Evolutionary conservation across 2,329 filamentous ascomycete species (phyloP).

Genomic region (Myriosclerotinia duriaeana): DNA sequence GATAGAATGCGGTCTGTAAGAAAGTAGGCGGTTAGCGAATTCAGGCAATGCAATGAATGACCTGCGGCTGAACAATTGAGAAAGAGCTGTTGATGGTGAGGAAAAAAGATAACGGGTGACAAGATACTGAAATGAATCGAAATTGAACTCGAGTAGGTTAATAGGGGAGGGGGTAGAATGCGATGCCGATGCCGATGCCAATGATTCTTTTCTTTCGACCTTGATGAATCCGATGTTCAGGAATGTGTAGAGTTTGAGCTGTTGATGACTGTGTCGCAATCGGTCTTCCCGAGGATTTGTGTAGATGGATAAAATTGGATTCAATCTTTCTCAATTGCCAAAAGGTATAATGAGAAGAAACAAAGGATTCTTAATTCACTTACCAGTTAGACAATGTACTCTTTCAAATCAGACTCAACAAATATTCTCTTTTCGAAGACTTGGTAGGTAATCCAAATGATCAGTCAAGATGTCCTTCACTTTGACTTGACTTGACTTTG

Average conservation of each 20-base stretch:
- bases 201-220: background rate
- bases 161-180: constrained; percentile 13
- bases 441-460: background rate
- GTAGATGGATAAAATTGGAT: background rate
- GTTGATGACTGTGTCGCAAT: background rate
- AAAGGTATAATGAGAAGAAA: background rate
- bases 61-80: constrained; percentile 9
- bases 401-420: background rate
- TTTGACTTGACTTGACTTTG: background rate
- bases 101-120: background rate
- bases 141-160: background rate
- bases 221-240: background rate
- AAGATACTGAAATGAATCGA: background rate
- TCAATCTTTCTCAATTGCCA: background rate
- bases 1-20: constrained; percentile 64
- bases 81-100: constrained; percentile 2
- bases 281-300: background rate
- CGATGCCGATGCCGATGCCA: background rate
- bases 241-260: background rate
- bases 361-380: background rate
- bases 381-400: constrained; percentile 10
- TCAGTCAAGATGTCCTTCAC: no score
- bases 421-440: background rate
- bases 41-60: constrained; percentile 3
- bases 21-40: constrained; percentile 19